A percentile compares a stretch with the other conserved stretches of the same genome.
These are phyloP conservation scores for Malania oleifera DNA, from an alignment of 164 flowering plant genomes.

Conservation along the genomic window DNA sequence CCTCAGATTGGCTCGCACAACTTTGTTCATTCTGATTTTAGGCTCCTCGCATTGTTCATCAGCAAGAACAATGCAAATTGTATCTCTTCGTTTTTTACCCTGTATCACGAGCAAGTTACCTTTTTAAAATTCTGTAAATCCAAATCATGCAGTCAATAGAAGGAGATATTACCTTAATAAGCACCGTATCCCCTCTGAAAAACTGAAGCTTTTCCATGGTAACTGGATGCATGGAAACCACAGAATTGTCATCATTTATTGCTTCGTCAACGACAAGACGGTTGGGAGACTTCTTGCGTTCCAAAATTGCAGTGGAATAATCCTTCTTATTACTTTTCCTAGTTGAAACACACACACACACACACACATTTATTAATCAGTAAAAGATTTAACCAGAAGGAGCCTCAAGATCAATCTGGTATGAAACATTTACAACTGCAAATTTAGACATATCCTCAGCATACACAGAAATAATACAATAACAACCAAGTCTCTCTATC, in stretches of 20 bases:
- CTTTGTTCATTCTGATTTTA: conserved; percentile 52
- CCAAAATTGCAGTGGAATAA: conserved; percentile 34
- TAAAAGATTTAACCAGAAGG: too few species aligned
- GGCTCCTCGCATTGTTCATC: conserved; percentile 49
- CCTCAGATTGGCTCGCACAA: conserved; percentile 46
- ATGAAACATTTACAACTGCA: too few species aligned
- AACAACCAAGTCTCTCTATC: too few species aligned
- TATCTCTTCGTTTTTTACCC: conserved; percentile 52
- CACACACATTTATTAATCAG: too few species aligned
- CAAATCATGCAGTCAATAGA: neutral
- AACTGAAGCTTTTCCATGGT: conserved; percentile 34
- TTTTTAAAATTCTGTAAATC: neutral
- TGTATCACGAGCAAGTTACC: conserved; percentile 11
- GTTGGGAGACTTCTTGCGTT: conserved; percentile 33
- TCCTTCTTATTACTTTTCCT: conserved; percentile 24
- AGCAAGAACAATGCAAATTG: conserved; percentile 41
- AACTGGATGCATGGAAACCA: conserved; percentile 26
- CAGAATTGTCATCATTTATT: conserved; percentile 35
- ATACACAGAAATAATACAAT: too few species aligned
- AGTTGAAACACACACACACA: too few species aligned
- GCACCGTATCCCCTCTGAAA: conserved; percentile 32
- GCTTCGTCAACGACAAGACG: conserved; percentile 39
- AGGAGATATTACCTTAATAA: conserved; percentile 24
- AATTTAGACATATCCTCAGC: too few species aligned
- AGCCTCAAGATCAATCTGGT: too few species aligned